These are phyloP conservation scores for Fusarium coffeatum DNA, from an alignment of 2,329 filamentous ascomycete species.

Conservation along the genomic window DNA sequence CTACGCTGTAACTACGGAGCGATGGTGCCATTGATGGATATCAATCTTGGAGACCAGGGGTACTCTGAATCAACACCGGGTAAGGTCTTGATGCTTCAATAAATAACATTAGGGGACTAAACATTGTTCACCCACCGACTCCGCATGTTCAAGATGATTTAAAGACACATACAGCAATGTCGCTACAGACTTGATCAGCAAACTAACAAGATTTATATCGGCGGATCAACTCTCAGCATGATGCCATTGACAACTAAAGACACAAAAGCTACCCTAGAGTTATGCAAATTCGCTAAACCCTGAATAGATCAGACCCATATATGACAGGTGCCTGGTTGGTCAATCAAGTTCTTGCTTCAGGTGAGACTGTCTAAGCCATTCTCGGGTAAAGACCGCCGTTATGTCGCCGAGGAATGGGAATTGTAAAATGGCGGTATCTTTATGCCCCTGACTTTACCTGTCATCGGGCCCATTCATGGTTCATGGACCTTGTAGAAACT, in stretches of 20 bases:
- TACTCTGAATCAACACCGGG: too few species aligned
- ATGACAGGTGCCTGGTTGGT: neutral
- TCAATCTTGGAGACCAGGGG: too few species aligned
- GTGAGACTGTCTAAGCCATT: neutral
- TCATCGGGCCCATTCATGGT: neutral
- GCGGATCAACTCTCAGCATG: neutral
- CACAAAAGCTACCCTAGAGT: neutral
- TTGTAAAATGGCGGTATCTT: neutral
- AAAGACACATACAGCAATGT: too few species aligned
- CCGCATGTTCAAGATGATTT: too few species aligned
- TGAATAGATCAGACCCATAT: too few species aligned
- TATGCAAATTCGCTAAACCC: too few species aligned
- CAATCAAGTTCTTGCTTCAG: neutral
- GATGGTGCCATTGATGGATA: neutral
- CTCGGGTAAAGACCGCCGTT: neutral
- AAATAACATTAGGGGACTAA: too few species aligned
- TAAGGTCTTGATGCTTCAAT: too few species aligned
- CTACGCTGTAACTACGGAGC: neutral
- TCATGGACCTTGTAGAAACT: neutral
- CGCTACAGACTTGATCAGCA: neutral
- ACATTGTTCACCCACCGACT: too few species aligned
- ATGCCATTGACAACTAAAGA: neutral
- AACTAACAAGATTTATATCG: neutral
- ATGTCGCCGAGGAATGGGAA: neutral
- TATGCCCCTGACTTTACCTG: neutral